Evolutionary conservation across 768 basidiomycete species (phyloP).

Genomic region (Mycena vitilis): DNA sequence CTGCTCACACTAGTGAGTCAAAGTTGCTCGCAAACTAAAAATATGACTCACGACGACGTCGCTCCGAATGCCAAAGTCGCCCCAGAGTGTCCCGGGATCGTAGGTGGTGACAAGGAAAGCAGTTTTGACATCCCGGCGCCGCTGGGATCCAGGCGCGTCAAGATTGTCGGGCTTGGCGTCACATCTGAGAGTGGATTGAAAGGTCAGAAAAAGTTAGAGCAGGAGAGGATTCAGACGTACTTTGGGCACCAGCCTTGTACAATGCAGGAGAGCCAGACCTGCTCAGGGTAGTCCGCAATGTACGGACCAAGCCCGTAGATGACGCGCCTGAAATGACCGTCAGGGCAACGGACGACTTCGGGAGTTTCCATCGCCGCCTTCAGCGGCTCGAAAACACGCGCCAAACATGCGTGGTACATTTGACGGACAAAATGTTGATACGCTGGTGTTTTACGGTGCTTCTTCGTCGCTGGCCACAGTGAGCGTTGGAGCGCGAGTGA

Average conservation of each 20-base stretch:
- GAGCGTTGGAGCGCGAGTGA: no score
- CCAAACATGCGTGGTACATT: constrained; percentile 35
- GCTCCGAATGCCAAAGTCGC: no score
- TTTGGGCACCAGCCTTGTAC: constrained; percentile 42
- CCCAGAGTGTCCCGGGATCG: no score
- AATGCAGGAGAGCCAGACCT: constrained; percentile 38
- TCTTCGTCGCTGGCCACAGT: constrained; percentile 3
- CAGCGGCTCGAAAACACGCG: constrained; percentile 35
- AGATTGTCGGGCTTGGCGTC: no score
- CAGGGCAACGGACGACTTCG: constrained; percentile 37
- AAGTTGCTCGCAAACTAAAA: no score
- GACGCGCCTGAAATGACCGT: constrained; percentile 41
- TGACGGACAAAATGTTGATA: constrained; percentile 32
- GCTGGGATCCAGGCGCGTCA: no score
- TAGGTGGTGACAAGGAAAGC: no score
- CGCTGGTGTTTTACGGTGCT: neutral
- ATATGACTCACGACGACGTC: no score
- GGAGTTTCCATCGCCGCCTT: constrained; percentile 39
- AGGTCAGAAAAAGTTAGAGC: no score
- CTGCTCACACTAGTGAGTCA: no score
- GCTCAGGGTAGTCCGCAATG: constrained; percentile 48
- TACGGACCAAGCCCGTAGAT: constrained; percentile 43
- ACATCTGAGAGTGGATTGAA: no score
- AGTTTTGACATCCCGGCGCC: no score
- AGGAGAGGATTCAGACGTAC: neutral